Percentiles rank a stretch among this genome's conserved stretches.
These are phyloP conservation scores for Hypoxylon sp. DNA, from an alignment of 2,329 filamentous ascomycete species.

Conservation along the genomic window DNA sequence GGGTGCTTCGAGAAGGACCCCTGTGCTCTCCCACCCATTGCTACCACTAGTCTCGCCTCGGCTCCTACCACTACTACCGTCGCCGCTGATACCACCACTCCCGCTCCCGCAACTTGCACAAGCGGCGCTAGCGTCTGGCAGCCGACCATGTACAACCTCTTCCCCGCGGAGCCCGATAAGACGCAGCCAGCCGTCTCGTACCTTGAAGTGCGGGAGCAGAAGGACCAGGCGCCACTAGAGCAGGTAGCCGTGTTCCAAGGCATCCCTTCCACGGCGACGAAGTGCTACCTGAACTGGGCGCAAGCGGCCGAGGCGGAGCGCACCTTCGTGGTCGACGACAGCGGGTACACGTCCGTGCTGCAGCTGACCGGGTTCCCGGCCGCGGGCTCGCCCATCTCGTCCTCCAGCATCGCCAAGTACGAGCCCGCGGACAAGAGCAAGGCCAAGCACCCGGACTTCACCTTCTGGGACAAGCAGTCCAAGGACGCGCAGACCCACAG, in stretches of 20 bases:
- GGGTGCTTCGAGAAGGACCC: slow-evolving; percentile 38
- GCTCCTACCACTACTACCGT: slow-evolving; percentile 4
- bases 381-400: slow-evolving; percentile 43
- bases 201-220: slow-evolving; percentile 32
- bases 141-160: slow-evolving; percentile 49
- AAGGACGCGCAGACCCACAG: slow-evolving; percentile 37
- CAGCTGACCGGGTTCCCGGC: slow-evolving; percentile 50
- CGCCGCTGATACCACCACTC: not conserved
- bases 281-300: slow-evolving; percentile 52
- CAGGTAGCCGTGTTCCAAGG: slow-evolving; percentile 55
- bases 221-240: slow-evolving; percentile 47
- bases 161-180: slow-evolving; percentile 33
- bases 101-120: slow-evolving; percentile 26
- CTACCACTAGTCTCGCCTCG: slow-evolving; percentile 1
- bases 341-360: slow-evolving; percentile 45
- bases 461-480: slow-evolving; percentile 50
- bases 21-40: slow-evolving; percentile 29
- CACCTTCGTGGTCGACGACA: slow-evolving; percentile 56
- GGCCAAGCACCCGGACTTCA: slow-evolving; percentile 50
- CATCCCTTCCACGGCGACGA: slow-evolving; percentile 51
- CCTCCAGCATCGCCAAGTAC: slow-evolving; percentile 48
- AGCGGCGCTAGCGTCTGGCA: slow-evolving; percentile 33
- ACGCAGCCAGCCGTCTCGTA: slow-evolving; percentile 30
- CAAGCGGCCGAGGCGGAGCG: slow-evolving; percentile 57
- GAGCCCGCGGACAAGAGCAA: slow-evolving; percentile 34